phyloP scores from a whole-genome alignment of 257 asterid genomes.

The Solanum pennellii region DNA sequence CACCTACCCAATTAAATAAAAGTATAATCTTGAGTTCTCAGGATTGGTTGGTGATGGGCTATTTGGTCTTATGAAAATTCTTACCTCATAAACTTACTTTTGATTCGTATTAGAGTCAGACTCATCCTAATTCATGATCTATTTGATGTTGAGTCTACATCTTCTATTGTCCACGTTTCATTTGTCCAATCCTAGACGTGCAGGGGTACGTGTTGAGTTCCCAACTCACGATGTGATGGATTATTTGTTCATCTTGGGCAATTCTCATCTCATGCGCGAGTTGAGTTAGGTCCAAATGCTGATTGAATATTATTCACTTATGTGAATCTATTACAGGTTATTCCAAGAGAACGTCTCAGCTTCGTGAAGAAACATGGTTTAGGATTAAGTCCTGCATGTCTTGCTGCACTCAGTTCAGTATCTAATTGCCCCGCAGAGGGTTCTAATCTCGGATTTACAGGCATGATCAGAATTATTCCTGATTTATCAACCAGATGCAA shows the following conservation, averaged over 20 bases:
- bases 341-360: constrained; percentile 60
- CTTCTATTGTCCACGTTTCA: not conserved
- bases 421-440: constrained; percentile 69
- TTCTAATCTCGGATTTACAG: constrained; percentile 57
- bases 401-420: constrained; percentile 57
- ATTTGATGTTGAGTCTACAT: not conserved
- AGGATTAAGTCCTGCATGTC: constrained; percentile 58
- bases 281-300: not conserved
- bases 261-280: not conserved
- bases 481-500: constrained; percentile 50
- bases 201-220: not conserved
- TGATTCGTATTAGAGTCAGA: not conserved
- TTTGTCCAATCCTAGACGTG: not conserved
- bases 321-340: constrained; percentile 34
- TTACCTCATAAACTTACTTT: not conserved
- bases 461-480: constrained; percentile 81
- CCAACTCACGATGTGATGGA: not conserved
- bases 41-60: not conserved
- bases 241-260: not conserved
- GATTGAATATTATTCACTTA: not conserved
- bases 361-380: constrained; percentile 56
- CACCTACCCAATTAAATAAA: not conserved
- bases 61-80: not conserved
- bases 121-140: not conserved
- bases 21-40: not conserved